Conservation (phyloP, 2,329 filamentous ascomycete genomes). For the Phialophora verrucosa region DNA sequence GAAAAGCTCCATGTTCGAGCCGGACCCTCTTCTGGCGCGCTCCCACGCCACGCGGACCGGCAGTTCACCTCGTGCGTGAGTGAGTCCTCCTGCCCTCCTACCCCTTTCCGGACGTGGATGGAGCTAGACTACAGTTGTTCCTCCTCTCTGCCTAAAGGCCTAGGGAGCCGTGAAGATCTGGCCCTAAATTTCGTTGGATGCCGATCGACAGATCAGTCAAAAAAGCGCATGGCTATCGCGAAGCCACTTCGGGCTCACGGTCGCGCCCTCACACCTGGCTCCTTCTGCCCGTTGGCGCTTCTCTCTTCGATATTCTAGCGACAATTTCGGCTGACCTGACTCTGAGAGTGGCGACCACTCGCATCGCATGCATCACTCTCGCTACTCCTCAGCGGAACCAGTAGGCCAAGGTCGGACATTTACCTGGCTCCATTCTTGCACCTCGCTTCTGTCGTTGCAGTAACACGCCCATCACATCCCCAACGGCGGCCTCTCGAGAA, state of each 20-base stretch:
- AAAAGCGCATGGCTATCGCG: constrained; percentile 24
- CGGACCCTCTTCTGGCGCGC: constrained; percentile 19
- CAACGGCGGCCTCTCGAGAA: constrained; percentile 1
- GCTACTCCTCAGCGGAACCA: constrained; percentile 24
- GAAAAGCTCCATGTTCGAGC: constrained; percentile 24
- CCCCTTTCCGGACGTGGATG: constrained; percentile 12
- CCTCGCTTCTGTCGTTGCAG: constrained; percentile 33
- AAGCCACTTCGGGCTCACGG: constrained; percentile 17
- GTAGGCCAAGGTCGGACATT: constrained; percentile 33
- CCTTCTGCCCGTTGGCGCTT: constrained; percentile 15
- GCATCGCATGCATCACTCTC: constrained; percentile 27
- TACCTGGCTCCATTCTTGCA: constrained; percentile 28
- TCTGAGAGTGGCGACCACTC: constrained; percentile 32
- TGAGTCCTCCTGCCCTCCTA: constrained; percentile 1
- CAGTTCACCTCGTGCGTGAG: constrained; percentile 27
- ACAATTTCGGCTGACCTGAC: constrained; percentile 33
- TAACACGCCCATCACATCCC: constrained; percentile 16
- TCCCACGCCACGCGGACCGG: constrained; percentile 32
- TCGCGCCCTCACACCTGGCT: constrained; percentile 16
- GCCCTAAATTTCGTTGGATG: constrained; percentile 25
- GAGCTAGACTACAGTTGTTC: constrained; percentile 18
- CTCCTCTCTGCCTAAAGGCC: not conserved
- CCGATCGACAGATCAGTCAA: constrained; percentile 32
- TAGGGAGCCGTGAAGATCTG: constrained; percentile 27
- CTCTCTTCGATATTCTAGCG: constrained; percentile 19